These are phyloP conservation scores for Aspergillus sp. DNA, from an alignment of 2,329 filamentous ascomycete genomes.

Conservation along the genomic window DNA sequence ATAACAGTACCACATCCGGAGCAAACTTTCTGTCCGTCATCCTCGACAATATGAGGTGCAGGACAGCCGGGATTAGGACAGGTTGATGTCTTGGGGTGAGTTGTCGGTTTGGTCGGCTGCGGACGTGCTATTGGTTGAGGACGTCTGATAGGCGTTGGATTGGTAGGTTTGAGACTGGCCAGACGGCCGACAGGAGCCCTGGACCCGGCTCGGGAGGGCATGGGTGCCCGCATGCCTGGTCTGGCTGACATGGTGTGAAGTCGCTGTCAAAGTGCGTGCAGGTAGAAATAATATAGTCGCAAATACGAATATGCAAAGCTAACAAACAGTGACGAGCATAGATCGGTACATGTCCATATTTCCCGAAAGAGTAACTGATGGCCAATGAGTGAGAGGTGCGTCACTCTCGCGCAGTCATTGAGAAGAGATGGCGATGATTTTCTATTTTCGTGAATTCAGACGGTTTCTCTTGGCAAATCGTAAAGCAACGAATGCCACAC, in stretches of 20 bases:
- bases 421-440: not conserved
- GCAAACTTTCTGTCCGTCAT: constrained; percentile 55
- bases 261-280: not conserved
- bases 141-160: constrained; percentile 32
- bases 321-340: too few relatives aligned
- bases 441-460: too few relatives aligned
- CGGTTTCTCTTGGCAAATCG: too few relatives aligned
- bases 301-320: too few relatives aligned
- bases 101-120: constrained; percentile 25
- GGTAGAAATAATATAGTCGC: too few relatives aligned
- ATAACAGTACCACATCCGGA: constrained; percentile 77
- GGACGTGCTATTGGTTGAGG: constrained; percentile 27
- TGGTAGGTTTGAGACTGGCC: constrained; percentile 34
- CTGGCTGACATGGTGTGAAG: constrained; percentile 25
- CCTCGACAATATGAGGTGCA: constrained; percentile 40
- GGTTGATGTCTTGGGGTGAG: constrained; percentile 33
- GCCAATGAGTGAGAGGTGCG: constrained; percentile 1
- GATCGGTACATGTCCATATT: not conserved
- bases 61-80: constrained; percentile 42
- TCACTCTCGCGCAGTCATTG: too few relatives aligned
- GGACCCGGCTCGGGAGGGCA: constrained; percentile 16
- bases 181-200: constrained; percentile 30
- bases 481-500: too few relatives aligned
- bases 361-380: not conserved
- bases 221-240: constrained; percentile 27